These are phyloP conservation scores for Pelagophyceae sp. DNA, from an alignment of 352 stramenopile genomes.

Conservation along the genomic window DNA sequence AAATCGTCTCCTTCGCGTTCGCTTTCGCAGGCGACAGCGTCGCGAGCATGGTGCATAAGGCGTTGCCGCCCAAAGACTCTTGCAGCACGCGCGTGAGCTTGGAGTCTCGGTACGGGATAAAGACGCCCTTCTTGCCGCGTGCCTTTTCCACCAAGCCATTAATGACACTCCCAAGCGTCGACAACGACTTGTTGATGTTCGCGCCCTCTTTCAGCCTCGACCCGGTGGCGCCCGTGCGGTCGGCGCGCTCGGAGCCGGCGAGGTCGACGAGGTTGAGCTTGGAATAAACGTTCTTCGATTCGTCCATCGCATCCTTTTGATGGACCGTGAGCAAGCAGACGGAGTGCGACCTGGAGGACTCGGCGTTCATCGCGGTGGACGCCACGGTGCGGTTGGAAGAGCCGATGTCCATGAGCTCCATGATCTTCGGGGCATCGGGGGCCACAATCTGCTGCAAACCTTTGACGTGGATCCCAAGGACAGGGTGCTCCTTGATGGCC, in stretches of 20 bases:
- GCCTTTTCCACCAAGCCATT: slow-evolving; percentile 77
- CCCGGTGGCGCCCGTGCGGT: slow-evolving; percentile 60
- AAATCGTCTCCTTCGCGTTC: slow-evolving; percentile 74
- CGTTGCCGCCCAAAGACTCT: slow-evolving; percentile 78
- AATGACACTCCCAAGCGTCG: slow-evolving; percentile 82
- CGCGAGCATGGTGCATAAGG: slow-evolving; percentile 71
- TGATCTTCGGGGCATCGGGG: slow-evolving; percentile 59
- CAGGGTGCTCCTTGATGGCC: slow-evolving; percentile 77
- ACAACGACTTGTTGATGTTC: slow-evolving; percentile 73
- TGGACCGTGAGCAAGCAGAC: slow-evolving; percentile 87
- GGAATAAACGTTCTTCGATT: slow-evolving; percentile 63
- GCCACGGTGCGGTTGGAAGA: slow-evolving; percentile 51
- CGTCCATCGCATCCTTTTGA: slow-evolving; percentile 66
- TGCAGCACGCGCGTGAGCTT: slow-evolving; percentile 86
- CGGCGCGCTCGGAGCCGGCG: slow-evolving; percentile 36
- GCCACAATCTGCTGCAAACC: slow-evolving; percentile 73
- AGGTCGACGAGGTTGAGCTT: slow-evolving; percentile 84
- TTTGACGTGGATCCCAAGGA: slow-evolving; percentile 84
- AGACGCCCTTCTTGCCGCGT: slow-evolving; percentile 65
- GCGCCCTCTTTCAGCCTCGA: slow-evolving; percentile 68
- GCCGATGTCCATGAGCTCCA: slow-evolving; percentile 68
- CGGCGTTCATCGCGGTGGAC: slow-evolving; percentile 78
- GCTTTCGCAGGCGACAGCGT: slow-evolving; percentile 64
- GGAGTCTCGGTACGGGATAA: slow-evolving; percentile 84
- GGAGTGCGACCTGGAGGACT: slow-evolving; percentile 73